phyloP scores from a whole-genome alignment of 2,329 filamentous ascomycete species.

The Fusarium sp. region DNA sequence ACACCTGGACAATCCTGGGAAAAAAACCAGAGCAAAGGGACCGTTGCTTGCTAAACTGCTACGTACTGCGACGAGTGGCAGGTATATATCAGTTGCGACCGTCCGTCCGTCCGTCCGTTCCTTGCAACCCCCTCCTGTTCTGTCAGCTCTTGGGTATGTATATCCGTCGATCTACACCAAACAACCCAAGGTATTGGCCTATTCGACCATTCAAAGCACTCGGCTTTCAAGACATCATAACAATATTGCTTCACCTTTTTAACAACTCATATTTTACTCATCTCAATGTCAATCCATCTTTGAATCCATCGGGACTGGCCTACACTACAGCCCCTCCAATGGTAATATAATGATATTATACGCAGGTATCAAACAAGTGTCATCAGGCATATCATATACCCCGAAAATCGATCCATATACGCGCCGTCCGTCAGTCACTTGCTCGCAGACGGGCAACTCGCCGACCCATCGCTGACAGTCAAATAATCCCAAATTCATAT shows the following conservation, averaged over 20 bases:
- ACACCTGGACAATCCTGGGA: conserved; percentile 36
- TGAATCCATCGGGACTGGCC: neutral
- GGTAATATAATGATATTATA: conserved; percentile 41
- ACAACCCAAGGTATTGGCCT: neutral
- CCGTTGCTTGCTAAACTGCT: neutral
- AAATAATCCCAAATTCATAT: conserved; percentile 6
- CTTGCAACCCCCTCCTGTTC: neutral
- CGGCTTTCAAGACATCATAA: neutral
- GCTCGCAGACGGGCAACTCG: conserved; percentile 13
- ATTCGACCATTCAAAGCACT: neutral
- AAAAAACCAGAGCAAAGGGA: conserved; percentile 11
- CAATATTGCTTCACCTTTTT: neutral
- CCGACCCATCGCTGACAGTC: conserved; percentile 15
- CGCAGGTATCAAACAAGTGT: conserved; percentile 42
- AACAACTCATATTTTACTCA: neutral
- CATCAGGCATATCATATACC: conserved; percentile 34
- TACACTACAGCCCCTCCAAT: conserved; percentile 12
- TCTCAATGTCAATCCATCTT: neutral
- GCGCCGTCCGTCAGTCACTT: conserved; percentile 25
- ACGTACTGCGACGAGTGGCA: neutral
- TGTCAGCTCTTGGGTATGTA: neutral
- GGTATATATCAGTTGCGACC: conserved; percentile 25
- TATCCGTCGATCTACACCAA: neutral
- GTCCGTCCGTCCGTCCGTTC: conserved; percentile 17
- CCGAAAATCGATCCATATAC: conserved; percentile 29